Base-by-base conservation (phyloP, 805 yeast genomes). In the Ogataea degrootiae region DNA sequence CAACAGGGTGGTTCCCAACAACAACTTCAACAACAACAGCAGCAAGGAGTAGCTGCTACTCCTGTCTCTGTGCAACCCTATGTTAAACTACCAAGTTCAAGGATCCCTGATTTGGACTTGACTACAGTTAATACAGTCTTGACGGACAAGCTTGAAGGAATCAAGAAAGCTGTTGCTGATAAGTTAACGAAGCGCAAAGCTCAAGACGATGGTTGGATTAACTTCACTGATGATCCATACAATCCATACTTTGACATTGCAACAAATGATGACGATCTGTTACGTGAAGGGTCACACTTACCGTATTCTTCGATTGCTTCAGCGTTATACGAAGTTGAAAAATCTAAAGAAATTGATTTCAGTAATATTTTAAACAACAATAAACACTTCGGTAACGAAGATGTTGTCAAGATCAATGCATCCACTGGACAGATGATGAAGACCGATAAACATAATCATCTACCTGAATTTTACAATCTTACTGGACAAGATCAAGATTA, bases 101-200 rank as follows among this genome's bases (percentile, higher is more conserved):
- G 89, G 66, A 87, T 92, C 53, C 97, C 98, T 15, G 97, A 92
- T 66, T 76, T 91, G 76, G 96, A 89, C 41, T 72, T 92, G 50
- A 83, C 86, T 22, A 87, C 96, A 6, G 91, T 90, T 11, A 87
- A 86, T 46, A 76, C 81, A 41, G 82, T 89, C 21, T 68, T 87
- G 43, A 73, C 79, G 42, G 91, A 83, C 52, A 88, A 89, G 66
- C 85, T 88, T 51, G 82, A 76, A 47, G 84, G 87, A 6, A 83
- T 91, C 51, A 82, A 83, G 52, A 78, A 82, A 47, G 95, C 88
- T n/a, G 96, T 94, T 42, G 79, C 82, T 52, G 96, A 88, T 56
- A 87, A 88, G 63, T 74, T 92, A 66, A 80, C 79, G 43, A 84
- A 85, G 52, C 72, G 95, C 39, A 79, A 80, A 54, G 76, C 83